Evolutionary conservation across 192 early-diverging fungal genomes (phyloP).

Genomic region (Coemansia sp.): DNA sequence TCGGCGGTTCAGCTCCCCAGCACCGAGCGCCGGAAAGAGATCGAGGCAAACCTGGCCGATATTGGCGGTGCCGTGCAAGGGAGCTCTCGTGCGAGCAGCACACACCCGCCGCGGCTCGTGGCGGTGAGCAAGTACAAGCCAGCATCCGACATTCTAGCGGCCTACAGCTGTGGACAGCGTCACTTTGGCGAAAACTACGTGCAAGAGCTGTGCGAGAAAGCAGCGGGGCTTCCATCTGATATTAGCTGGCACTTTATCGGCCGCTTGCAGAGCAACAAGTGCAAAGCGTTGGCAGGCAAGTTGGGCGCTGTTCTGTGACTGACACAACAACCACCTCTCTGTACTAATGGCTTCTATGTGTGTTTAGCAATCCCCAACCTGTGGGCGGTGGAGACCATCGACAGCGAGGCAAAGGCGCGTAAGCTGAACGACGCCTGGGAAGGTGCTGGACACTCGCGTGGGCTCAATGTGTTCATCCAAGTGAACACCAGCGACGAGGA

Average conservation of each 20-base stretch:
- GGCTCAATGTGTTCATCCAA: constrained; percentile 85
- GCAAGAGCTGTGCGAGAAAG: constrained; percentile 93
- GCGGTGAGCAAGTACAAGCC: constrained; percentile 96
- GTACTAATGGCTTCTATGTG: not conserved
- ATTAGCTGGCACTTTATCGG: constrained; percentile 99
- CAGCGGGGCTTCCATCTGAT: constrained; percentile 72
- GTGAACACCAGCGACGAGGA: constrained; percentile 94
- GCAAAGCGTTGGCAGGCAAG: constrained; percentile 75
- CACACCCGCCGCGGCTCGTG: constrained; percentile 64
- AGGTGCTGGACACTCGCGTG: constrained; percentile 39
- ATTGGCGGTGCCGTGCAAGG: constrained; percentile 1
- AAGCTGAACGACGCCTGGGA: constrained; percentile 77
- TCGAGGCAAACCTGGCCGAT: constrained; percentile 12
- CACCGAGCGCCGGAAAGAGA: constrained; percentile 27
- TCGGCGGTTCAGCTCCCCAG: constrained; percentile 3
- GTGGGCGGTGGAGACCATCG: constrained; percentile 91
- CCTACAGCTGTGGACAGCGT: constrained; percentile 80
- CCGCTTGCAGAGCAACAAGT: constrained; percentile 95
- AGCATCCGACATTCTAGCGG: constrained; percentile 68
- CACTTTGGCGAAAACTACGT: constrained; percentile 98
- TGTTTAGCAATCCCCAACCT: constrained; percentile 74
- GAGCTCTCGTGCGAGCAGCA: not conserved
- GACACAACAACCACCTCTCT: not conserved
- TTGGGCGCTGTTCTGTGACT: not conserved
- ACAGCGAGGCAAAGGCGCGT: constrained; percentile 78